Evolutionary conservation across 1,284 basidiomycete species (phyloP).

Genomic region (Sporisorium graminicola): DNA sequence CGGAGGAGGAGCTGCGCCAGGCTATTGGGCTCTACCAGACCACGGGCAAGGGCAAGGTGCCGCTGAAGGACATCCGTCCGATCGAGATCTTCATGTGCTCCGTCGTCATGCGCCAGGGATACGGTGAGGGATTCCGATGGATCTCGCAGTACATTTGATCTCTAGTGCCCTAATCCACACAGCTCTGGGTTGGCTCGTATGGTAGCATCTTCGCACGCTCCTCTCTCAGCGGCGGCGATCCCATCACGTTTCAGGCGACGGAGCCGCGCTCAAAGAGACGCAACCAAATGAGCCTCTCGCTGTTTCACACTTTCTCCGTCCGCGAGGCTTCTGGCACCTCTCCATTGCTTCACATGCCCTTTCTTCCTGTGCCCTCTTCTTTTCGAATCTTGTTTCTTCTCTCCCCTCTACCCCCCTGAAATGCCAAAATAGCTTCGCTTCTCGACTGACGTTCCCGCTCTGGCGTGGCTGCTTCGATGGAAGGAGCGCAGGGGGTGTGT

Average conservation of each 20-base stretch:
- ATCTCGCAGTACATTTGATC: slow-evolving; percentile 85
- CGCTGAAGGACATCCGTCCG: slow-evolving; percentile 94
- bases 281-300: too few relatives aligned
- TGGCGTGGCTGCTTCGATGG: too few relatives aligned
- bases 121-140: slow-evolving; percentile 99
- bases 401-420: too few relatives aligned
- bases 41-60: slow-evolving; percentile 98
- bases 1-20: slow-evolving; percentile 96
- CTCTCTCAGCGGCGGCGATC: neutral
- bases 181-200: neutral
- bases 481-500: too few relatives aligned
- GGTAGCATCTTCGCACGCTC: neutral
- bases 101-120: slow-evolving; percentile 97
- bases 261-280: too few relatives aligned
- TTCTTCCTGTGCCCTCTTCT: neutral
- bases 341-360: neutral
- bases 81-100: slow-evolving; percentile 99
- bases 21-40: slow-evolving; percentile 97
- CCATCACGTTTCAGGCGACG: too few relatives aligned
- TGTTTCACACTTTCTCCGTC: too few relatives aligned
- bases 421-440: slow-evolving; percentile 13
- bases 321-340: too few relatives aligned
- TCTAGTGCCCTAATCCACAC: too few relatives aligned
- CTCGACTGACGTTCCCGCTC: too few relatives aligned
- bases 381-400: too few relatives aligned